Conservation (phyloP, 192 early-diverging fungal genomes). For the Dispira simplex region DNA sequence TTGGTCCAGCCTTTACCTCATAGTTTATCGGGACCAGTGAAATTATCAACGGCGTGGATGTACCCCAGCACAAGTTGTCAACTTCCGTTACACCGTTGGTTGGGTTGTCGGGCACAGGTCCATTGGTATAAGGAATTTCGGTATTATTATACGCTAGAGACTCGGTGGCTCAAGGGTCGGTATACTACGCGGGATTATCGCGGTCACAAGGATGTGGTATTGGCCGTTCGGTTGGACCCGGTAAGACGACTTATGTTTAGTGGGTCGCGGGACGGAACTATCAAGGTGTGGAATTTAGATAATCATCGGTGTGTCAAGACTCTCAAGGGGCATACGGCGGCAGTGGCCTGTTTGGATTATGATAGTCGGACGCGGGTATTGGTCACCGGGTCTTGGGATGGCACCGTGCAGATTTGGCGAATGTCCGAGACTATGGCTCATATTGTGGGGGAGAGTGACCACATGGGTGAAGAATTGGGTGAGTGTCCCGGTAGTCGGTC, state of each 20-base stretch:
- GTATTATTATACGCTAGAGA: neutral
- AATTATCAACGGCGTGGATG: neutral
- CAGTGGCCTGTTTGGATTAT: constrained; percentile 1
- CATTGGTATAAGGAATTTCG: constrained; percentile 1
- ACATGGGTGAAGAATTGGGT: too few species aligned
- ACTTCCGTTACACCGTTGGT: neutral
- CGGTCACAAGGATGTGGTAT: neutral
- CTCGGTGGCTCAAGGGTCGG: neutral
- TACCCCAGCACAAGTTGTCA: neutral
- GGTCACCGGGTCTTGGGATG: neutral
- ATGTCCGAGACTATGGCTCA: neutral
- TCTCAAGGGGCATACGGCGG: neutral
- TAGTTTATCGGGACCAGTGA: neutral
- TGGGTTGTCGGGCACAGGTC: neutral
- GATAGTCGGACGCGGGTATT: neutral
- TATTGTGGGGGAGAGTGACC: neutral
- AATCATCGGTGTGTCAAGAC: neutral
- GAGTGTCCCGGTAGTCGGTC: neutral
- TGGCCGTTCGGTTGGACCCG: neutral
- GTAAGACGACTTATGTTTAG: neutral
- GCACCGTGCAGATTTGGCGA: constrained; percentile 1
- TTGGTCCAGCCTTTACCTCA: neutral
- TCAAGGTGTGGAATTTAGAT: neutral
- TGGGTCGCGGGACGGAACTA: neutral
- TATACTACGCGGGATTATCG: neutral